These are phyloP conservation scores for Podosphaera fusca DNA, from an alignment of 2,329 filamentous ascomycete genomes.

Conservation along the genomic window DNA sequence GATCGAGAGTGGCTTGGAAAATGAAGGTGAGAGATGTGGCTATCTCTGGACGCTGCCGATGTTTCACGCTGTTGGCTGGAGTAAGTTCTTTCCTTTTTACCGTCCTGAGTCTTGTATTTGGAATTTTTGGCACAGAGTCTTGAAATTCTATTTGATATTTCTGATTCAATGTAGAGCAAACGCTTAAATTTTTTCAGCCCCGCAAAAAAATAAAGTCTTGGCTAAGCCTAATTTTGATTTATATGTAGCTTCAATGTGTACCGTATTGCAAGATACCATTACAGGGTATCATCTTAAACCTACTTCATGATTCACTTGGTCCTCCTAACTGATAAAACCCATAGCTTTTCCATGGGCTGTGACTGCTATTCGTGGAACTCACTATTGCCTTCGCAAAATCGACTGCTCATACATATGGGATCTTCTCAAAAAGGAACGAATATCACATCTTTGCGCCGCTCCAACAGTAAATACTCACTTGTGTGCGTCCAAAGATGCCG, in stretches of 20 bases:
- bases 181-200: too few relatives aligned
- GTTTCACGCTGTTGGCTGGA: conserved; percentile 42
- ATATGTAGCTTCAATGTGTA: too few relatives aligned
- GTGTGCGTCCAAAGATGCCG: conserved; percentile 57
- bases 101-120: too few relatives aligned
- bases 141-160: too few relatives aligned
- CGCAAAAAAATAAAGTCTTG: too few relatives aligned
- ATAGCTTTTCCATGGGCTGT: conserved; percentile 75
- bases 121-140: too few relatives aligned
- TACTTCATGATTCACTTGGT: too few relatives aligned
- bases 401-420: conserved; percentile 88
- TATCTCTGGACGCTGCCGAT: conserved; percentile 88
- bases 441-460: conserved; percentile 90
- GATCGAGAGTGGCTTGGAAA: conserved; percentile 69
- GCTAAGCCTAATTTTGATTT: too few relatives aligned
- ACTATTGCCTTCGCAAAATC: conserved; percentile 84
- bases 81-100: conserved; percentile 4
- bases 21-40: conserved; percentile 36
- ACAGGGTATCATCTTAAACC: too few relatives aligned
- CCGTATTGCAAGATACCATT: too few relatives aligned
- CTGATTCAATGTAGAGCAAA: too few relatives aligned
- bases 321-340: conserved; percentile 10
- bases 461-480: conserved; percentile 91
- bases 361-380: conserved; percentile 81
- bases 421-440: conserved; percentile 59